Base-by-base conservation (phyloP, 805 yeast genomes). In the Nematodospora valgi region DNA sequence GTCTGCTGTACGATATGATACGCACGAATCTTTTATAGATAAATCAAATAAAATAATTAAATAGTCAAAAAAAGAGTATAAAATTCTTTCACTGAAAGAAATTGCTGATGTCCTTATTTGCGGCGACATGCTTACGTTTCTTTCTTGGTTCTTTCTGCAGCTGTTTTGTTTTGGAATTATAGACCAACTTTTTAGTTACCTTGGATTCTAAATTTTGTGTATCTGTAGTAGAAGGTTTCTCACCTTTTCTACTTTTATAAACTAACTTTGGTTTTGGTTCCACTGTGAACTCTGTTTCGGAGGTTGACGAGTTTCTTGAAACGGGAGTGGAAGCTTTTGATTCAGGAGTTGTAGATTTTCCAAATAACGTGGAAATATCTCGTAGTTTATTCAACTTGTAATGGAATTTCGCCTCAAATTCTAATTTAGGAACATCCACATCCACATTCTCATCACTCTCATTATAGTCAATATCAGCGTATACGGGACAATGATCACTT, bases 401-500 rank as follows among this genome's bases (percentile, higher is more conserved):
- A 35, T 59, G 72, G 24, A 50, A 54, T 32, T 59, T 69, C 0
- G 85, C 82, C 45, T 80, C 86, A 43, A 80, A 68, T 41, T 56
- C 64, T 11, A 74, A 70, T 20, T 44, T 35, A 14, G 39, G 34
- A 4, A 13, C 24, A 6, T 32, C 18, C 16, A 11, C 5, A 14
- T 21, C 16, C 5, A 14, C 6, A 4, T 8, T 15, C 17, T 7
- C 7, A n/a, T n/a, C n/a, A 2, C 4, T 5, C 12, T 19, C 6
- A 8, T 18, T 19, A 16, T 24, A 3, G 15, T 29, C n/a, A 28
- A 88, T 50, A 54, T 87, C 97, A 1, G 87, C 70, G 50, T 56
- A 87, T 0, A 87, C 76, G 0, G 98, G 98, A 56, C 98, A 91
- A 58, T 91, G 98, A 55, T 91, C 98, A 0, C 96, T 86, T 0